phyloP scores from a whole-genome alignment of 1,284 basidiomycete species.

The Ganoderma resinaceum region DNA sequence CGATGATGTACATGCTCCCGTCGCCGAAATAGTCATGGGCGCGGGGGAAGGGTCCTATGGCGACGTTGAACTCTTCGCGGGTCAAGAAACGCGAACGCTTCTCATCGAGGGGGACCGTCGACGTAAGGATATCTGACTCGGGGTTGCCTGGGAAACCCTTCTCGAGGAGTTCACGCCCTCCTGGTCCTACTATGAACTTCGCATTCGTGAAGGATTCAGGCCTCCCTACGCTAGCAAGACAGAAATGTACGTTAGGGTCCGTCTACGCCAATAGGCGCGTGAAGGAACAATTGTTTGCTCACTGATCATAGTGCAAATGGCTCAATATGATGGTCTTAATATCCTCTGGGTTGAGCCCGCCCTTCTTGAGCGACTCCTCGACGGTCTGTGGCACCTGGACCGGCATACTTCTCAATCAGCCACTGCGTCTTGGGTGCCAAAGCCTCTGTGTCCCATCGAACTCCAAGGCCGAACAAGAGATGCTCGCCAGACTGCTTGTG shows the following conservation, averaged over 20 bases:
- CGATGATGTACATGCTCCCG: constrained; percentile 60
- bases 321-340: constrained; percentile 54
- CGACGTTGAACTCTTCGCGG: constrained; percentile 39
- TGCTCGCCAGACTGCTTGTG: constrained; percentile 48
- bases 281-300: not conserved
- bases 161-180: constrained; percentile 41
- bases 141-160: constrained; percentile 51
- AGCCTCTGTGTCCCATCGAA: constrained; percentile 48
- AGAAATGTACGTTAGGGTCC: not conserved
- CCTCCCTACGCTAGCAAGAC: constrained; percentile 46
- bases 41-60: constrained; percentile 56
- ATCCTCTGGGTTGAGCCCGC: constrained; percentile 50
- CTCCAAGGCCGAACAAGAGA: constrained; percentile 60
- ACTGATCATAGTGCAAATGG: constrained; percentile 53
- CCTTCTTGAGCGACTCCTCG: constrained; percentile 54
- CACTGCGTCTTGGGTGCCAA: not conserved
- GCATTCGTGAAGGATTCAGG: constrained; percentile 50
- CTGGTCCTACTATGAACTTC: constrained; percentile 53
- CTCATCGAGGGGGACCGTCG: constrained; percentile 47
- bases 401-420: not conserved
- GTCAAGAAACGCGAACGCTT: constrained; percentile 47
- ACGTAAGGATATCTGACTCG: constrained; percentile 41
- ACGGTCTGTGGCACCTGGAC: constrained; percentile 38
- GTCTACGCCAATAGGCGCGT: not conserved
- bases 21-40: constrained; percentile 62